phyloP scores from a whole-genome alignment of 129 eudicot genomes.

The Ambrosia artemisiifolia region DNA sequence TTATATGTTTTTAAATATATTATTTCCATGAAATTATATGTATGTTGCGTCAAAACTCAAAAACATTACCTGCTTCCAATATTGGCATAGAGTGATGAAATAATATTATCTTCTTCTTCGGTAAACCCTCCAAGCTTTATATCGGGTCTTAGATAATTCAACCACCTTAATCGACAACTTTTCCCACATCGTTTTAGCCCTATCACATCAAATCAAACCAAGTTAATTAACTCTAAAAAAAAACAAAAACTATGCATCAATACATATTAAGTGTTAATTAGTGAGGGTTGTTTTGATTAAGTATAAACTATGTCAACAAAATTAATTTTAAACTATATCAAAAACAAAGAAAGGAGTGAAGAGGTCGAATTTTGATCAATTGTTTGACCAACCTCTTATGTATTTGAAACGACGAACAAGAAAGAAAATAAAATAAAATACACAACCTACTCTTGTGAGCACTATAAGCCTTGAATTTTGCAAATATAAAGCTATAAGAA shows the following conservation, averaged over 20 bases:
- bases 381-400: slow-evolving; percentile 7
- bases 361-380: not conserved
- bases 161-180: slow-evolving; percentile 74
- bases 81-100: slow-evolving; percentile 42
- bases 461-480: not conserved
- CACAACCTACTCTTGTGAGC: no score
- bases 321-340: not conserved
- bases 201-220: slow-evolving; percentile 6
- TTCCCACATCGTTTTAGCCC: slow-evolving; percentile 82
- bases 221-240: not conserved
- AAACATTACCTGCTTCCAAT: slow-evolving; percentile 64
- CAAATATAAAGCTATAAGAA: not conserved
- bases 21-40: not conserved
- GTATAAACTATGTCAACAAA: not conserved
- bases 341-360: slow-evolving; percentile 3
- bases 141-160: slow-evolving; percentile 70
- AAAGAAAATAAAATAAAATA: not conserved
- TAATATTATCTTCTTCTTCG: slow-evolving; percentile 60
- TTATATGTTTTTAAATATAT: not conserved
- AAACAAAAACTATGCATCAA: not conserved
- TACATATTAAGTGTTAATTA: not conserved
- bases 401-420: not conserved
- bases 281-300: not conserved
- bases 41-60: not conserved
- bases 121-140: slow-evolving; percentile 77